A percentile compares a stretch with the other conserved stretches of the same genome.
Conservation (phyloP, 192 early-diverging fungal species). For the Diversispora epigaea region DNA sequence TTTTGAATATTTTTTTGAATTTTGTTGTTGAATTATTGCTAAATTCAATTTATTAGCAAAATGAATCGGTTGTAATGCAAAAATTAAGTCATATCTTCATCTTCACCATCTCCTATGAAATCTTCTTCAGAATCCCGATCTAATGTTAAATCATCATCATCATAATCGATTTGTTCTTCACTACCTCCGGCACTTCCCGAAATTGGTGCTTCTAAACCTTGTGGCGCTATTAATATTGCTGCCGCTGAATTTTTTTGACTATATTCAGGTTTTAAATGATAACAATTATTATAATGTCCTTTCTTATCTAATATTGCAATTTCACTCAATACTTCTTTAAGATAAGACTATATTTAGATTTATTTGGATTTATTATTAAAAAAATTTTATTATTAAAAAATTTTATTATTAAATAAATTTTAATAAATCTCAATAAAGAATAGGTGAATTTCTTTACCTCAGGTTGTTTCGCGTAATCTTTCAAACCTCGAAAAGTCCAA, state of each 20-base stretch:
- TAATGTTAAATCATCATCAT: neutral
- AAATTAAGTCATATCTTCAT: no score
- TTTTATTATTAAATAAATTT: neutral
- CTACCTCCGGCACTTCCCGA: slow-evolving; percentile 36
- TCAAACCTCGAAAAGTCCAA: slow-evolving; percentile 82
- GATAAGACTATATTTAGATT: slow-evolving; percentile 49
- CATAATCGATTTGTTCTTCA: slow-evolving; percentile 27
- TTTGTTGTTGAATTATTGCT: no score
- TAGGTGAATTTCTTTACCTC: slow-evolving; percentile 34
- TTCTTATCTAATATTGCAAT: slow-evolving; percentile 80
- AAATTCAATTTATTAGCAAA: no score
- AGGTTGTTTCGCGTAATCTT: slow-evolving; percentile 82
- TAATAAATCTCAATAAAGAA: neutral
- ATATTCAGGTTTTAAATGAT: slow-evolving; percentile 86
- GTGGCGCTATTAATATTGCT: slow-evolving; percentile 21
- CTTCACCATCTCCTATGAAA: no score
- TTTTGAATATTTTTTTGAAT: no score
- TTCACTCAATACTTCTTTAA: slow-evolving; percentile 82
- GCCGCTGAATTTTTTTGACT: slow-evolving; percentile 46
- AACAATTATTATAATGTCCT: slow-evolving; percentile 77
- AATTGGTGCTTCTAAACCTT: neutral
- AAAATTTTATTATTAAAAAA: neutral
- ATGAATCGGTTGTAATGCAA: no score
- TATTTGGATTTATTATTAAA: neutral
- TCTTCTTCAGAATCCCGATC: no score